Evolutionary conservation across 352 stramenopile species (phyloP), one percentile per base, ranked within the genome.

Genomic region (Pythium dissimile): DNA sequence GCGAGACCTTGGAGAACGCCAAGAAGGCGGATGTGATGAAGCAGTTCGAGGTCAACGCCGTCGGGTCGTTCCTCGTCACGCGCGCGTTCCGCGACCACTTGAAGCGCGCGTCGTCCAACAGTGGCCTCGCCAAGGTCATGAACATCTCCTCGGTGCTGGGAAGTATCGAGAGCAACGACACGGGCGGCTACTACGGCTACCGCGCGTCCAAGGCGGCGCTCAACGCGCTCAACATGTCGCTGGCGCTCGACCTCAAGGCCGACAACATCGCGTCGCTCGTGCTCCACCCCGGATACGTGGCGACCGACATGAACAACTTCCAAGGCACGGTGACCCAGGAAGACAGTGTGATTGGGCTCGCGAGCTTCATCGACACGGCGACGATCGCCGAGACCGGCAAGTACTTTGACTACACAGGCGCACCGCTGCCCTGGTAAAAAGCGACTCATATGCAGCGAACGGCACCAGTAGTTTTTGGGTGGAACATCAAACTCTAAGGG

Each of bases 41-140:
- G 7, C 75, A 89, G 49, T 86, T 89, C 30, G 70, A 89, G 45
- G 67, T 88, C 46, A 91, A 90, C 57, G 38, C 69, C 0, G 62
- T 91, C 16, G 80, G 80, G 12, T 66, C 71, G 20, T 77, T 89
- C 48, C 71, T 84, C 23, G 54, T 88, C 26, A 86, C 78, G n/a
- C 60, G 69, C 13, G 73, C 72, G 18, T 60, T 89, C 18, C 50
- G 70, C n/a, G 28, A 47, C 7, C 79, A 84, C 34, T 54, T 87
- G 1, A 67, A 72, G 13, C 72, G 64, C 5, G 65, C 60, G 11
- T 57, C 48, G 15, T 31, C 47, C 0, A 11, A 15, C 16, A 54
- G 48, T 2, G 69, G 69, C 16, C 27, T 64, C 8, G 74, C 71
- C 11, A 70, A 63, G 24, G 71, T 74, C 7, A 67, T 56, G 23